phyloP scores from a whole-genome alignment of 176 grass and related monocot species.

The Oryza australiensis region DNA sequence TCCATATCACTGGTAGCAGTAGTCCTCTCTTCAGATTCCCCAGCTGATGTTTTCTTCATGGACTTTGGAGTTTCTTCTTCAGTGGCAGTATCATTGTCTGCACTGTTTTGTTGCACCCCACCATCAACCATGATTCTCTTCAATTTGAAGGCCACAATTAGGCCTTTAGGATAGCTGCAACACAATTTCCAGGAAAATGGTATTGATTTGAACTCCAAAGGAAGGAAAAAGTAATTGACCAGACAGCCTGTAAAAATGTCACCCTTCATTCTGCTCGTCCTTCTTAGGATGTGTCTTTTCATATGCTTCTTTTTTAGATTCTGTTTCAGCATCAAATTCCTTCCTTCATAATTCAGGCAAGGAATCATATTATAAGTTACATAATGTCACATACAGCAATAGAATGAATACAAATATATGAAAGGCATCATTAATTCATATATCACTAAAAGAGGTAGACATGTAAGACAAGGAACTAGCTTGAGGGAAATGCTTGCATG shows the following conservation, averaged over 20 bases:
- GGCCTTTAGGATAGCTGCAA: slow-evolving; percentile 71
- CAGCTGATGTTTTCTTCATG: background rate
- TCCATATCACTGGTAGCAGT: slow-evolving; percentile 3
- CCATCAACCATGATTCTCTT: slow-evolving; percentile 38
- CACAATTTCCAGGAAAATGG: background rate
- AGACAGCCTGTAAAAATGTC: slow-evolving; percentile 8
- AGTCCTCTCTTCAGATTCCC: slow-evolving; percentile 18
- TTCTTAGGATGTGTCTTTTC: slow-evolving; percentile 45
- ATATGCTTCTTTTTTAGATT: slow-evolving; percentile 43
- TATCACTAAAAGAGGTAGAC: slow-evolving; percentile 1
- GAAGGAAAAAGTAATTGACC: background rate
- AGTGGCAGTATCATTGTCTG: slow-evolving; percentile 12
- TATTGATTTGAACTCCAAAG: slow-evolving; percentile 20
- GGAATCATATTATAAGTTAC: slow-evolving; percentile 1
- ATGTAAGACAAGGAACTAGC: background rate
- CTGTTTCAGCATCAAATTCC: slow-evolving; percentile 70
- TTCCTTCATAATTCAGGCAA: slow-evolving; percentile 61
- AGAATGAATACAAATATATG: background rate
- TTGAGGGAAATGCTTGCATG: background rate
- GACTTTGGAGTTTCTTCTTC: slow-evolving; percentile 32
- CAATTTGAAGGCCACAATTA: slow-evolving; percentile 76
- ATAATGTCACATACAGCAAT: slow-evolving; percentile 12
- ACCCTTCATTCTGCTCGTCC: slow-evolving; percentile 43
- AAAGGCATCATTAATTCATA: background rate
- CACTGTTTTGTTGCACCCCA: slow-evolving; percentile 21